These are phyloP conservation scores for Aspergillus pseudonomiae DNA, from an alignment of 2,329 filamentous ascomycete species.

Conservation along the genomic window DNA sequence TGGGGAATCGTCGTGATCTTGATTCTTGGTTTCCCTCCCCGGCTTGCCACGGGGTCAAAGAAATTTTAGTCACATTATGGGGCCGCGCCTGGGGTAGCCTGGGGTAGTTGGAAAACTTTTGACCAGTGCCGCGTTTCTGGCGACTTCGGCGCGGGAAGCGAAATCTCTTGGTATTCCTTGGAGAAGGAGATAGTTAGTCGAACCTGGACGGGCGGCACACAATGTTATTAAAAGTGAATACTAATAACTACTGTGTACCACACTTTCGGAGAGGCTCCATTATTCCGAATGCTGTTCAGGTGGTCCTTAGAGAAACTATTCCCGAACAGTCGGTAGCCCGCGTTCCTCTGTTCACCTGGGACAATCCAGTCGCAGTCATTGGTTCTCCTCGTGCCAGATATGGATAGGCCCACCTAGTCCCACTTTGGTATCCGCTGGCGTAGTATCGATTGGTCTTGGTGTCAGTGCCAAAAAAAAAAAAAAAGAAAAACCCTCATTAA, in stretches of 20 bases:
- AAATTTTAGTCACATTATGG: slow-evolving; percentile 2
- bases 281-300: neutral
- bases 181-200: neutral
- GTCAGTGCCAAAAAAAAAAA: neutral
- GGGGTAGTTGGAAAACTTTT: neutral
- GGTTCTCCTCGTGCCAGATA: neutral
- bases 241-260: neutral
- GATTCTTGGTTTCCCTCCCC: neutral
- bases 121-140: neutral
- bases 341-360: slow-evolving; percentile 1
- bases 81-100: slow-evolving; percentile 3
- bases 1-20: neutral
- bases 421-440: slow-evolving; percentile 23
- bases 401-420: slow-evolving; percentile 15
- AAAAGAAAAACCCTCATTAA: neutral
- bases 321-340: slow-evolving; percentile 3
- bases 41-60: neutral
- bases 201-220: neutral
- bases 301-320: neutral
- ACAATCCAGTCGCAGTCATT: neutral
- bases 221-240: neutral
- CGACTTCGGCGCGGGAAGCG: slow-evolving; percentile 1
- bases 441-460: slow-evolving; percentile 16
- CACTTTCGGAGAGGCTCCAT: neutral
- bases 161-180: neutral